Conservation (phyloP, 768 basidiomycete species). For the Xerocomellus amylosporus region DNA sequence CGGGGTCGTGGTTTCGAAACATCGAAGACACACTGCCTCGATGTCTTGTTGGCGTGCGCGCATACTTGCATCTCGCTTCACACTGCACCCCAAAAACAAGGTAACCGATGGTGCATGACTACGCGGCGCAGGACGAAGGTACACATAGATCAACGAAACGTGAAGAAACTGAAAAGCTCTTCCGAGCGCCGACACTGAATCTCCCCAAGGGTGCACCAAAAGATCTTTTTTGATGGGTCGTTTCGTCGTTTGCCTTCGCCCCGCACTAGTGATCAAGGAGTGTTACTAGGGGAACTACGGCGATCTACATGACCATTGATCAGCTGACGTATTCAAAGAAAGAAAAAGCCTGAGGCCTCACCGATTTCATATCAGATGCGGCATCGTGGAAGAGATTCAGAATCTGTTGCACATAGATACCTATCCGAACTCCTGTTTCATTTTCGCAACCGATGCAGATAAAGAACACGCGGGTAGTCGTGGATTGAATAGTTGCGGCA, state of each 20-base stretch:
- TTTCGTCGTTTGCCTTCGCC: neutral
- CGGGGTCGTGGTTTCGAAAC: neutral
- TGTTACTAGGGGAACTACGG: neutral
- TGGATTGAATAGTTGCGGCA: neutral
- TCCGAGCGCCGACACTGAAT: neutral
- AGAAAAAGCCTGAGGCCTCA: neutral
- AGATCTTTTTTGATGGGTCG: neutral
- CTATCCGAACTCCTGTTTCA: constrained; percentile 20
- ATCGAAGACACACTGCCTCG: neutral
- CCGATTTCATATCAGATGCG: constrained; percentile 20
- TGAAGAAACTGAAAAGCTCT: too few relatives aligned
- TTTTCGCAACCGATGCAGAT: constrained; percentile 7
- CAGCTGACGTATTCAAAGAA: neutral
- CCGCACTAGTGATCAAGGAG: neutral
- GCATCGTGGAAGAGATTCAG: constrained; percentile 6
- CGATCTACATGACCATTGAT: constrained; percentile 15
- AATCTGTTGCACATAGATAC: neutral
- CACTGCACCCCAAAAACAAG: neutral
- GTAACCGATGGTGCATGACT: neutral
- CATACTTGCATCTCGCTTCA: neutral
- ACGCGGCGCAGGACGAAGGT: neutral
- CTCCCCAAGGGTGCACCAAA: neutral
- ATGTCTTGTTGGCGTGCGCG: neutral
- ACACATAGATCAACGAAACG: neutral
- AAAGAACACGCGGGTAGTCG: constrained; percentile 4